Base-by-base conservation (phyloP, 805 yeast species). In the Wickerhamiella brachini region DNA sequence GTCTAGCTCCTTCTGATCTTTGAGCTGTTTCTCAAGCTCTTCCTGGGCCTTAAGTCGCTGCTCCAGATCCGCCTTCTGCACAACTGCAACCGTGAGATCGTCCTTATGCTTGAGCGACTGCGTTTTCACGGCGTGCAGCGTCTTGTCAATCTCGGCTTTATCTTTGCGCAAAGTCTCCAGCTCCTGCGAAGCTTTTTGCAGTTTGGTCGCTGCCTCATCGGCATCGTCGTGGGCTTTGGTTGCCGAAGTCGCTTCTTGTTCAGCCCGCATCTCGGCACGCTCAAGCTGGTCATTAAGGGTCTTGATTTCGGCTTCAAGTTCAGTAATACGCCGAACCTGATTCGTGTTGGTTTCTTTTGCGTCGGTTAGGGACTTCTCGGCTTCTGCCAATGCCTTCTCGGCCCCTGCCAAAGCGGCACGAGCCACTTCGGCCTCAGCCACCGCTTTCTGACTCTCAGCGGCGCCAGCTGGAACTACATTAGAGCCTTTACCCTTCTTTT, bases 181-280 rank as follows among this genome's bases (percentile, higher is more conserved):
- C 46, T 67, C 48, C 58, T 51, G 54, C 12, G 54, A 53, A 12
- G 44, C 52, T 26, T 49, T 50, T 46, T 34, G 50, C 52, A 51
- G 47, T 45, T 49, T 54, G 34, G 22, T 49, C 22, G 47, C 55
- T 18, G 86, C 94, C 59, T 84, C 77, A 1, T 96, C 96, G 24
- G 88, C 79, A 55, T 75, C 75, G 50, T 21, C n/a, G 20, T 37
- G 18, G 54, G 37, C 7, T 34, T 51, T 53, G 13, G 49, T 26
- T 37, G 49, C 34, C 34, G 34, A 44, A 29, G 15, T 9, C 15
- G 34, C 34, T 15, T 29, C 34, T 7, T 29, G 15, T 4, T 41
- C n/a, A 38, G 45, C 34, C 41, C 44, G 49, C 15, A 15, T 24
- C 24, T 47, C 51, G 41, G 17, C 17, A 24, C 29, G 12, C 21